Evolutionary conservation across 805 yeast genomes (phyloP), one percentile per base, ranked within the genome.

Genomic region (Wickerhamiella alocasiicola): DNA sequence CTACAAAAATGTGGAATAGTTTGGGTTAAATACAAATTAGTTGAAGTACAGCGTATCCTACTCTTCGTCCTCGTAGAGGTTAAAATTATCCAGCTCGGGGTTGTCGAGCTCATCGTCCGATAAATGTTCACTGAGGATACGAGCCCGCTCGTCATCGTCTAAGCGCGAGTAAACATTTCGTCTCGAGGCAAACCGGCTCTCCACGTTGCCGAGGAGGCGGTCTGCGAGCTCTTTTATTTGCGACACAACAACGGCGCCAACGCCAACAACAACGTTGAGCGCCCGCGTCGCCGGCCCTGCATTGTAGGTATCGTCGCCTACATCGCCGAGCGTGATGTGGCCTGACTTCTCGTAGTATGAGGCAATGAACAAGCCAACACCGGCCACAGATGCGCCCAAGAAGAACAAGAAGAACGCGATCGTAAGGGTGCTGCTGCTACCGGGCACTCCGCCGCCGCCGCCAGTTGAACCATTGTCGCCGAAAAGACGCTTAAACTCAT

Each of bases 301-400:
- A 25, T 36, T 5, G 16, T 19, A 28, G 24, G 16, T 16, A 7
- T 25, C 28, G n/a, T 30, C 35, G 17, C 32, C 42, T 17, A 13
- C 13, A 19, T 38, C 42, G 20, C 42, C 46, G 12, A 44, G 37
- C 18, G 24, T 21, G 39, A 44, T 44, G 18, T 34, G 26, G 27
- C 44, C 46, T 5, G 31, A 9, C 21, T 39, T 24, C 30, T 36
- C 23, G 19, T 31, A 20, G 18, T 23, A 18, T 11, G 15, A n/a
- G 9, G 41, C 52, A 9, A 41, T 58, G 23, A 60, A 63, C 27
- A 61, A 55, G 18, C 53, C 58, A n/a, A 57, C 43, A 2, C 56
- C 32, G 6, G 49, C 49, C 20, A 13, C 95, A 95, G 57, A 82
- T 74, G 40, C 93, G 94, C 53, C 78, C 72, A 46, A 81, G 84